These are phyloP conservation scores for Lyophyllum semitale DNA, from an alignment of 768 basidiomycete species.

Conservation along the genomic window DNA sequence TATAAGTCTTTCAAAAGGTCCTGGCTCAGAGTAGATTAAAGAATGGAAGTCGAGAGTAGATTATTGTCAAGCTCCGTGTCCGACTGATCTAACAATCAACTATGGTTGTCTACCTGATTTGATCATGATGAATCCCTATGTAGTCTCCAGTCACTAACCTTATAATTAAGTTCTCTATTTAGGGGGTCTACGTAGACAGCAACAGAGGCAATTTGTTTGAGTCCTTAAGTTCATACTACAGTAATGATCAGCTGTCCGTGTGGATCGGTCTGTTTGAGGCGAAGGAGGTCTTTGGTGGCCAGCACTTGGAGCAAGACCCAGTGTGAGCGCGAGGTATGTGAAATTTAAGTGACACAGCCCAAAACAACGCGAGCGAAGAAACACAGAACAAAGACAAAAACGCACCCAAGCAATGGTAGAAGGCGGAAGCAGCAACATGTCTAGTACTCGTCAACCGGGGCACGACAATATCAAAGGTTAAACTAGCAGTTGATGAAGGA, in stretches of 20 bases:
- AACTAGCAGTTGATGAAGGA: slow-evolving; percentile 42
- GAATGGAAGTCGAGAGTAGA: slow-evolving; percentile 3
- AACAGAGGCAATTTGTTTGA: neutral
- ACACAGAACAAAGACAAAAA: slow-evolving; percentile 1
- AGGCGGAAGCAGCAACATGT: slow-evolving; percentile 78
- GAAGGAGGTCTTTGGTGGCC: slow-evolving; percentile 71
- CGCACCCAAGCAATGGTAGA: slow-evolving; percentile 85
- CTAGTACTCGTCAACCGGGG: slow-evolving; percentile 67
- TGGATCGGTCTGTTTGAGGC: slow-evolving; percentile 57
- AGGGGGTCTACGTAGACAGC: neutral
- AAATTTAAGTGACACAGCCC: neutral
- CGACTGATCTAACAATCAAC: neutral
- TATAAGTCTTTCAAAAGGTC: neutral
- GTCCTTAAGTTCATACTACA: neutral
- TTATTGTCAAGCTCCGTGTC: slow-evolving; percentile 9
- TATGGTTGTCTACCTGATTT: neutral
- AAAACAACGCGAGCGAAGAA: neutral
- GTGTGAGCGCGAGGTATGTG: slow-evolving; percentile 1
- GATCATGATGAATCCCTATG: too few relatives aligned
- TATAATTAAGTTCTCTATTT: neutral
- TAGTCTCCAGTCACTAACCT: too few relatives aligned
- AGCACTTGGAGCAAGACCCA: slow-evolving; percentile 50
- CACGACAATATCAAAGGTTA: slow-evolving; percentile 68
- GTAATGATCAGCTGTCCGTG: slow-evolving; percentile 43
- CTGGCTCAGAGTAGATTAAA: slow-evolving; percentile 11